Conservation (phyloP, 352 stramenopile species). For the Globisporangium splendens region DNA sequence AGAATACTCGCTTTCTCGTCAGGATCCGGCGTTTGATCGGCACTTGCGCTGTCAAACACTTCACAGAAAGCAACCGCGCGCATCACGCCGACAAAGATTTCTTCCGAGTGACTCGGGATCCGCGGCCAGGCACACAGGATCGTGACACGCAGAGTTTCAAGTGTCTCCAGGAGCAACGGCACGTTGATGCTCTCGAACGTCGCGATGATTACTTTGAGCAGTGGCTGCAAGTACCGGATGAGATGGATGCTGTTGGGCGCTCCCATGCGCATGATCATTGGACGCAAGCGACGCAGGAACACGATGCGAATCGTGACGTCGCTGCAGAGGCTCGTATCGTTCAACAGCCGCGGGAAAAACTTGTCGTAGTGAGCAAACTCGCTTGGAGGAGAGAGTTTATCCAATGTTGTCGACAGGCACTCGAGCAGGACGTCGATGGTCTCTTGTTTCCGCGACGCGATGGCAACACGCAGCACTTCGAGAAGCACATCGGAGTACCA, state of each 20-base stretch:
- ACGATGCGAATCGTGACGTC: slow-evolving; percentile 53
- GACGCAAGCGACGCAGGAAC: slow-evolving; percentile 52
- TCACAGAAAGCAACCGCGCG: slow-evolving; percentile 66
- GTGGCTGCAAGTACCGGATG: slow-evolving; percentile 71
- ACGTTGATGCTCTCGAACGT: slow-evolving; percentile 66
- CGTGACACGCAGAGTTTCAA: slow-evolving; percentile 53
- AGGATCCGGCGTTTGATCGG: slow-evolving; percentile 18
- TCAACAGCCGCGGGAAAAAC: slow-evolving; percentile 64
- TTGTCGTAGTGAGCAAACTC: slow-evolving; percentile 65
- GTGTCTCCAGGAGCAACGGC: slow-evolving; percentile 40
- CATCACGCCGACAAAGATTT: slow-evolving; percentile 67
- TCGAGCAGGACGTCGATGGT: slow-evolving; percentile 59
- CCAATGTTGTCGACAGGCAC: slow-evolving; percentile 50
- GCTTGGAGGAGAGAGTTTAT: slow-evolving; percentile 52
- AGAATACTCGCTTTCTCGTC: slow-evolving; percentile 32
- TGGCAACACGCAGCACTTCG: slow-evolving; percentile 60
- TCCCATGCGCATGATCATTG: slow-evolving; percentile 43
- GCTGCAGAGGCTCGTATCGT: slow-evolving; percentile 54
- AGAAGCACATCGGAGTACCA: slow-evolving; percentile 81
- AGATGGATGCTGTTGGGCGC: slow-evolving; percentile 66
- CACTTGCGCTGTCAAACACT: slow-evolving; percentile 35
- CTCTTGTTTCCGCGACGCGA: slow-evolving; percentile 51
- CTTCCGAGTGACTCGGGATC: slow-evolving; percentile 58
- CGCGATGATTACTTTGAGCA: slow-evolving; percentile 71
- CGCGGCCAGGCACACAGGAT: slow-evolving; percentile 65